Conservation (phyloP, 2,329 filamentous ascomycete genomes). For the Byssochlamys sp. region DNA sequence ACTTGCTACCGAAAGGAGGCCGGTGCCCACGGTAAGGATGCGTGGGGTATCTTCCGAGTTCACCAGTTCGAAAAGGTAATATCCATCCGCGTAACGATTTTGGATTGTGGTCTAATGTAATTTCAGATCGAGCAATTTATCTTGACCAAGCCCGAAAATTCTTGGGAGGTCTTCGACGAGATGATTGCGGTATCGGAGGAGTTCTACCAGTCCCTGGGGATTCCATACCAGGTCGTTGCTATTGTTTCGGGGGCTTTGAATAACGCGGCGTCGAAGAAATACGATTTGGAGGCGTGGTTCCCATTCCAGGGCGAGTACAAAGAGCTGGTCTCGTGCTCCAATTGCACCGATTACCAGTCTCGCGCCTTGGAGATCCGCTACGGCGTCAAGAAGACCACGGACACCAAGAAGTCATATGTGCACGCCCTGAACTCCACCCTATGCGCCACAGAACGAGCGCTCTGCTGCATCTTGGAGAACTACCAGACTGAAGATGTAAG, state of each 20-base stretch:
- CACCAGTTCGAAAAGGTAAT: conserved; percentile 89
- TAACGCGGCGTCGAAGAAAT: conserved; percentile 83
- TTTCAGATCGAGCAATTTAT: conserved; percentile 64
- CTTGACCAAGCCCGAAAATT: conserved; percentile 74
- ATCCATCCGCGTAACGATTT: background rate
- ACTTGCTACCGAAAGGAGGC: conserved; percentile 96
- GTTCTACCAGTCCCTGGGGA: conserved; percentile 80
- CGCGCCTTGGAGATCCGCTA: conserved; percentile 86
- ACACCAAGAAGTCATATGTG: conserved; percentile 82
- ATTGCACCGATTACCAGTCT: conserved; percentile 96
- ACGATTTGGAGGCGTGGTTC: conserved; percentile 92
- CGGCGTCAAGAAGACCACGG: conserved; percentile 75
- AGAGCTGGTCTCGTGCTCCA: conserved; percentile 92
- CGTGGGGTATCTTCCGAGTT: conserved; percentile 95
- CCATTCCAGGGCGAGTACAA: conserved; percentile 96
- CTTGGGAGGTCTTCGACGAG: conserved; percentile 83
- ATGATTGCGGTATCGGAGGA: conserved; percentile 90
- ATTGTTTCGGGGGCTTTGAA: conserved; percentile 96
- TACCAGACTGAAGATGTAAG: conserved; percentile 79
- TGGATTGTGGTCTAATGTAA: conserved; percentile 5
- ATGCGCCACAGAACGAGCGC: conserved; percentile 79
- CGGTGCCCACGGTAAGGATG: conserved; percentile 80
- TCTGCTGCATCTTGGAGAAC: conserved; percentile 94
- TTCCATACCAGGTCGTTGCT: conserved; percentile 83
- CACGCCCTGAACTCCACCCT: conserved; percentile 86